Base-by-base conservation (phyloP, 2,329 filamentous ascomycete species). In the Stemphylium vesicarium region DNA sequence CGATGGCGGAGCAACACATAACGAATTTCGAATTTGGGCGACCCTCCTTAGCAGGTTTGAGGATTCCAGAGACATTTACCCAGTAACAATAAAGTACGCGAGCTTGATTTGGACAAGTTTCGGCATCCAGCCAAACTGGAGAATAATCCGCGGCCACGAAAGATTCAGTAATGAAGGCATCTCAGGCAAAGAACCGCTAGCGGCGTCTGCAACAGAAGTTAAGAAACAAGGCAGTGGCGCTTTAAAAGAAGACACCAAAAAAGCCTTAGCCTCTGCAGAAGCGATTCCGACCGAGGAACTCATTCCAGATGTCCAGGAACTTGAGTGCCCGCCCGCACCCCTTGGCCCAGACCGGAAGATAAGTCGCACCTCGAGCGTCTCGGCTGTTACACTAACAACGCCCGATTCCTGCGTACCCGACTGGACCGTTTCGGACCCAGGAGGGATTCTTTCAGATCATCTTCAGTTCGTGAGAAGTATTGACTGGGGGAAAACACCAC, bases 401-500 rank as follows among this genome's bases (percentile, higher is more conserved):
- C 67, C 68, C 9, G 50, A 67, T n/a, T 50, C 64, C 37, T 61
- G 57, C 11, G 59, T 66, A 9, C 61, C 68, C 37, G 72, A 75
- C 39, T 72, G 66, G 64, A 74, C 71, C 12, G 57, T 40, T 8
- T 49, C 53, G 6, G 32, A 62, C 2, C 64, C 68, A 4, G 59
- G 42, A 33, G 70, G 68, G 3, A 6, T 64, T 66, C 57, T 72
- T 18, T 66, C 71, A 3, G 68, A 72, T 7, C 70, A 75, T 41
- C 42, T 71, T 16, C 50, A 51, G 9, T 74, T 77, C 44, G 59
- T 81, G 42, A 75, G 80, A 22, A 76, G 65, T 18, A 66, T 81
- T 13, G 75, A 83, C 60, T 84, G 82, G 82, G 70, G 71, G 3
- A 65, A 66, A 11, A 83, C 81, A 1, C 75, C 78, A 2, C 66